Conservation (phyloP, 148 eudicot species). For the Fagopyrum esculentum region DNA sequence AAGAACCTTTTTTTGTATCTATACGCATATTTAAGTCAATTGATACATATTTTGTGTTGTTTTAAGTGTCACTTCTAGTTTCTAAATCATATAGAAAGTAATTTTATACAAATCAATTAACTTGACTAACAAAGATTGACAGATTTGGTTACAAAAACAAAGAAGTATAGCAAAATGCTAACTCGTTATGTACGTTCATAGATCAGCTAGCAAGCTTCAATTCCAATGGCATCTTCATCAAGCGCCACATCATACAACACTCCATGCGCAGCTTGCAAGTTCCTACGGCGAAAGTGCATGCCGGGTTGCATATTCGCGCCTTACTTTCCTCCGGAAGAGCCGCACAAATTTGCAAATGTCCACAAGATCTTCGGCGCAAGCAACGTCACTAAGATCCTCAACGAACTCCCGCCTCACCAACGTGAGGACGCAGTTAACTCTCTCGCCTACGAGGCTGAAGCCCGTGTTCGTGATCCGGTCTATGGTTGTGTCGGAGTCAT, state of each 20-base stretch:
- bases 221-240: constrained; percentile 50
- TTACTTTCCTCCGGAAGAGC: constrained; percentile 84
- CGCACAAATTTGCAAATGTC: constrained; percentile 72
- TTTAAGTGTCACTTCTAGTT: no score
- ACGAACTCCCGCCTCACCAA: constrained; percentile 72
- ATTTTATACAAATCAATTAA: no score
- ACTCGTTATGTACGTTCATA: neutral
- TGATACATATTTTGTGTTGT: no score
- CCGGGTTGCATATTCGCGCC: constrained; percentile 79
- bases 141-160: no score
- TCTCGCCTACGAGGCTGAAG: constrained; percentile 79
- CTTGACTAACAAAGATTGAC: no score
- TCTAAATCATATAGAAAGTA: no score
- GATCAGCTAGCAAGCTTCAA: neutral
- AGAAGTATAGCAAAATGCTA: neutral
- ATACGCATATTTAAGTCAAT: no score
- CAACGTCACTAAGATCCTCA: constrained; percentile 71
- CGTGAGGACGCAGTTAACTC: constrained; percentile 77
- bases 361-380: constrained; percentile 90
- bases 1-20: no score
- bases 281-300: constrained; percentile 76
- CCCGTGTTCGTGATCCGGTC: constrained; percentile 63
- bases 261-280: constrained; percentile 92
- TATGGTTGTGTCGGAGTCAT: constrained; percentile 86
- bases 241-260: constrained; percentile 50